Conservation (phyloP, 441 rosid species). For the Adansonia grandidieri region DNA sequence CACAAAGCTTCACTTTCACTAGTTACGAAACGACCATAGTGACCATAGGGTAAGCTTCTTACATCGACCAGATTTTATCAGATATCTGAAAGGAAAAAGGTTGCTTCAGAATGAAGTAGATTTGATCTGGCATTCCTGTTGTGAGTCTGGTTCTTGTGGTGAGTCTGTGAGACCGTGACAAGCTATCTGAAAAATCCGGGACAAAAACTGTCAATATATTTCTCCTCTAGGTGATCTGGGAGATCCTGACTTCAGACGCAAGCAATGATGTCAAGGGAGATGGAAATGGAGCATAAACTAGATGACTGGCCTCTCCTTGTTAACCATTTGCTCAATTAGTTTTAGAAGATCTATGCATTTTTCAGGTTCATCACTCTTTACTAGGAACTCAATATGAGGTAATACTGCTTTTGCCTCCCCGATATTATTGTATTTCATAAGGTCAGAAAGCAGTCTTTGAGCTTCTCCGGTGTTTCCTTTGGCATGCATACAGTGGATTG, state of each 20-base stretch:
- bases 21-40: neutral
- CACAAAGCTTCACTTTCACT: neutral
- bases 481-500: constrained; percentile 41
- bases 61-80: neutral
- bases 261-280: constrained; percentile 6
- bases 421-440: constrained; percentile 37
- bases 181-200: neutral
- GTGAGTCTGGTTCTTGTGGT: neutral
- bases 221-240: neutral
- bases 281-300: constrained; percentile 17
- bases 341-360: constrained; percentile 33
- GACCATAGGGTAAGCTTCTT: neutral
- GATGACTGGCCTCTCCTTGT: constrained; percentile 28
- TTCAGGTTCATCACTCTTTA: constrained; percentile 38
- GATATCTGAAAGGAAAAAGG: neutral
- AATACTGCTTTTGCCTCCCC: constrained; percentile 32
- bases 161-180: neutral
- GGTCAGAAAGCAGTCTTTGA: constrained; percentile 39
- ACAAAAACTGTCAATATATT: neutral
- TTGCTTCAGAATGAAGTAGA: neutral
- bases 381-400: constrained; percentile 42
- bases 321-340: constrained; percentile 32
- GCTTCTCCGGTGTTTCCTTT: constrained; percentile 41
- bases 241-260: neutral
- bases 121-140: neutral